Evolutionary conservation across 2,329 filamentous ascomycete genomes (phyloP), one percentile per base, ranked within the genome.

Genomic region (Fusarium irregulare): DNA sequence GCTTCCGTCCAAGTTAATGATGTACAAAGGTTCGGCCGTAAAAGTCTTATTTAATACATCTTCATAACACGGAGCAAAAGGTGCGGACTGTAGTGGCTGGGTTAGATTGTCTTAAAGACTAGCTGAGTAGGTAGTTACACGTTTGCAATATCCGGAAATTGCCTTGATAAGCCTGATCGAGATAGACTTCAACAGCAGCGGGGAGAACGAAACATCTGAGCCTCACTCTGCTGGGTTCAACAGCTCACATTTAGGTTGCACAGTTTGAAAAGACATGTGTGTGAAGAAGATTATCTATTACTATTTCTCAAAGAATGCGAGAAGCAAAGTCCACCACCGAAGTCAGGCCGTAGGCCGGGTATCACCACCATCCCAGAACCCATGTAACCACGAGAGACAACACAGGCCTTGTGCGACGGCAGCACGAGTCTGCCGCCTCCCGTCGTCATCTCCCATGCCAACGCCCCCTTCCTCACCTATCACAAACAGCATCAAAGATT

Each of bases 281-380:
- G 13, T 60, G 47, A 56, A 70, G 60, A 75, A 75, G 66, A 75
- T 75, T 74, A 75, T 75, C 60, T 78, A 79, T 66, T 77, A 73
- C 59, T 76, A 64, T 70, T 68, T 66, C 59, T 72, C 62, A 76
- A 74, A 61, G 75, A 78, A 71, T 75, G 76, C 72, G 66, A 77
- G 74, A 78, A 76, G 60, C 58, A 71, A 75, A 73, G 66, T 68
- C 73, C 70, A 48, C 64, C 63, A 56, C 65, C 57, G 56, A 61
- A 64, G 62, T 65, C 57, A 72, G 61, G 67, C 67, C 65, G 69
- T 59, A 70, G 70, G 64, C 73, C 57, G 71, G 72, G 67, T 71
- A 74, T 76, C 68, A 72, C 69, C 57, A 66, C 61, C 70, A 69
- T 69, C 59, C 64, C 64, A 60, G 70, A 61, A 63, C 68, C 63